Conservation (phyloP, 2,329 filamentous ascomycete species). For the Aureobasidium sp. region DNA sequence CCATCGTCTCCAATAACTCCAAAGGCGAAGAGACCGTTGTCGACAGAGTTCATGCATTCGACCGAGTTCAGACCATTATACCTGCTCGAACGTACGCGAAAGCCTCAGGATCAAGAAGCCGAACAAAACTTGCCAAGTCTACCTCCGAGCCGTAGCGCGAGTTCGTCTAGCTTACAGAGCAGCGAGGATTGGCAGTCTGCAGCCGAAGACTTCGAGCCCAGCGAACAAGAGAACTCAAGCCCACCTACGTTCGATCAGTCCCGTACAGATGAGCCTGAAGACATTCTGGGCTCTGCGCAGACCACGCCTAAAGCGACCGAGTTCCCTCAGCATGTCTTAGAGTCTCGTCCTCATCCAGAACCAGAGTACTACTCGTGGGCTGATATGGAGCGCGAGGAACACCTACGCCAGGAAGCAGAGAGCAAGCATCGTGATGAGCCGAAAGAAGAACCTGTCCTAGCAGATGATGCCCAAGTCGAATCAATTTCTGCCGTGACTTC, state of each 20-base stretch:
- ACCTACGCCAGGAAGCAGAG: constrained; percentile 20
- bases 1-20: constrained; percentile 19
- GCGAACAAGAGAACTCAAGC: constrained; percentile 23
- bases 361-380: constrained; percentile 35
- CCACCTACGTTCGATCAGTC: neutral
- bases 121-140: constrained; percentile 45
- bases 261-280: constrained; percentile 25
- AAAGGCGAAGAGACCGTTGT: constrained; percentile 17
- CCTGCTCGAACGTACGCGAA: constrained; percentile 62
- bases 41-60: constrained; percentile 19
- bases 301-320: constrained; percentile 60
- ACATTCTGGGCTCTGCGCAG: constrained; percentile 56
- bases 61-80: constrained; percentile 74
- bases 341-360: constrained; percentile 20
- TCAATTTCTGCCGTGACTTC: neutral
- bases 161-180: constrained; percentile 32
- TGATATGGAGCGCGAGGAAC: constrained; percentile 29
- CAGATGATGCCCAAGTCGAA: neutral
- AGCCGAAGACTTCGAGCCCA: constrained; percentile 29
- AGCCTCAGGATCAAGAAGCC: constrained; percentile 32
- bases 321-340: constrained; percentile 31
- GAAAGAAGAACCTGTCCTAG: neutral
- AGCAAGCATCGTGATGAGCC: neutral
- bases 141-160: constrained; percentile 40
- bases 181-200: constrained; percentile 42